A percentile compares a stretch with the other conserved stretches of the same genome.
Evolutionary conservation across 2,329 filamentous ascomycete species (phyloP).

Genomic region (Furcasterigmium furcatum): DNA sequence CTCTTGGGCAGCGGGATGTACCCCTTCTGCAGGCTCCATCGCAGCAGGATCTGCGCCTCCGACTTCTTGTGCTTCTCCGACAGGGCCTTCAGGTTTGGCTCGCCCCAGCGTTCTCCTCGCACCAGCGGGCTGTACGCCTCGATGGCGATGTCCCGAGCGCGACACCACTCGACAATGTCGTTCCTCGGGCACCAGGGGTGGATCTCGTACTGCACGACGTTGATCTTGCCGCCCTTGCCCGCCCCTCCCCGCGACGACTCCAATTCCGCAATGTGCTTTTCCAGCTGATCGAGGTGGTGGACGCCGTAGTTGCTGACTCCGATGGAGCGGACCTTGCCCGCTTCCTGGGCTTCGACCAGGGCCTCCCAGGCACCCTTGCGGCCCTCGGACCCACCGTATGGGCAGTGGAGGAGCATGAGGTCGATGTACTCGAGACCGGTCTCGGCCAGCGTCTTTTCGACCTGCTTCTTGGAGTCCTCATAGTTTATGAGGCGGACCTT

Average conservation of each 20-base stretch:
- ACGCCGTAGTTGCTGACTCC: conserved; percentile 66
- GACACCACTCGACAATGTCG: conserved; percentile 78
- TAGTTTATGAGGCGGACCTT: conserved; percentile 53
- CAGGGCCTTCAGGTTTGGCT: conserved; percentile 61
- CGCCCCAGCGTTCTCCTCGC: conserved; percentile 66
- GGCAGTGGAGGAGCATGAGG: conserved; percentile 60
- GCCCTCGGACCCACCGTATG: conserved; percentile 51
- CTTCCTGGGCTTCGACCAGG: conserved; percentile 60
- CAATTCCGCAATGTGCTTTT: conserved; percentile 56
- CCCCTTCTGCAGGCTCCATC: conserved; percentile 80
- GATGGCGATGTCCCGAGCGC: conserved; percentile 57
- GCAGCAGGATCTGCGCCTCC: conserved; percentile 72
- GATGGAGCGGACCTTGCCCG: conserved; percentile 58
- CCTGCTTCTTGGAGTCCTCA: conserved; percentile 57
- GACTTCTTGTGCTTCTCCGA: conserved; percentile 71
- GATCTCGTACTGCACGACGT: conserved; percentile 84
- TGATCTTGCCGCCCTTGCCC: conserved; percentile 69
- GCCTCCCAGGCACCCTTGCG: conserved; percentile 61
- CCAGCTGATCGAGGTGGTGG: conserved; percentile 59
- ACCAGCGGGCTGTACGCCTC: conserved; percentile 63
- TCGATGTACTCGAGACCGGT: conserved; percentile 66
- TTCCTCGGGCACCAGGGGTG: conserved; percentile 83
- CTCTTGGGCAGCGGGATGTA: conserved; percentile 73
- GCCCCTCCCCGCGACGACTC: conserved; percentile 57
- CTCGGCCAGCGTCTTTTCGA: conserved; percentile 60